phyloP scores from a whole-genome alignment of 2,329 filamentous ascomycete genomes.

The Allantophomopsis cytisporea region DNA sequence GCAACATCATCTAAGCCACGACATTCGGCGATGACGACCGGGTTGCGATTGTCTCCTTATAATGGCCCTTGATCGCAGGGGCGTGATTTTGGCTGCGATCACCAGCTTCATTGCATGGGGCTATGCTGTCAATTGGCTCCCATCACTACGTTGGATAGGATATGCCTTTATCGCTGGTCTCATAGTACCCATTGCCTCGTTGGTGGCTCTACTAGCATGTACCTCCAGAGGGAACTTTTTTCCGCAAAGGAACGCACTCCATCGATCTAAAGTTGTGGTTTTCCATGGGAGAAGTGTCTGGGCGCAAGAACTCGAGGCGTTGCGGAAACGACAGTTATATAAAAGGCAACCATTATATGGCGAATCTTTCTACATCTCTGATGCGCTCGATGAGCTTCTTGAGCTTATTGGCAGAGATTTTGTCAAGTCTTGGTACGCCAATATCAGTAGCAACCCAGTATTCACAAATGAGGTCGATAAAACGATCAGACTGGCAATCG shows the following conservation, averaged over 20 bases:
- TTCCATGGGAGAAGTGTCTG: slow-evolving; percentile 54
- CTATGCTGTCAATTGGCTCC: slow-evolving; percentile 70
- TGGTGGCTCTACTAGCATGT: slow-evolving; percentile 45
- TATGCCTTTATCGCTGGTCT: slow-evolving; percentile 70
- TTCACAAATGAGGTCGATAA: slow-evolving; percentile 84
- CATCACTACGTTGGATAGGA: slow-evolving; percentile 69
- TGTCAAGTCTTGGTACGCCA: slow-evolving; percentile 74
- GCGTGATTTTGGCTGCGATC: slow-evolving; percentile 54
- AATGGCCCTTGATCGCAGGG: slow-evolving; percentile 62
- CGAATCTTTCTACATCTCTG: slow-evolving; percentile 63
- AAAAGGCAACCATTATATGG: slow-evolving; percentile 57
- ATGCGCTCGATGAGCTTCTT: slow-evolving; percentile 67
- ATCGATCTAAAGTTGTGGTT: slow-evolving; percentile 30
- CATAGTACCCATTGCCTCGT: slow-evolving; percentile 34
- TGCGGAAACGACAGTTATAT: slow-evolving; percentile 56
- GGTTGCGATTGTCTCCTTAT: slow-evolving; percentile 3
- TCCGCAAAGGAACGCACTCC: slow-evolving; percentile 24
- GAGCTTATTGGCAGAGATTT: slow-evolving; percentile 71
- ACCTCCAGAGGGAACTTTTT: slow-evolving; percentile 39
- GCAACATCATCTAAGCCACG: neutral
- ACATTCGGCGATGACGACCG: neutral
- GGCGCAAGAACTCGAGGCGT: slow-evolving; percentile 53
- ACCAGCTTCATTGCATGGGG: slow-evolving; percentile 79
- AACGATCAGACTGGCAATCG: slow-evolving; percentile 59
- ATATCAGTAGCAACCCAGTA: slow-evolving; percentile 66